phyloP scores from a whole-genome alignment of 495 filamentous ascomycete genomes.

The Lindgomyces ingoldianus region DNA sequence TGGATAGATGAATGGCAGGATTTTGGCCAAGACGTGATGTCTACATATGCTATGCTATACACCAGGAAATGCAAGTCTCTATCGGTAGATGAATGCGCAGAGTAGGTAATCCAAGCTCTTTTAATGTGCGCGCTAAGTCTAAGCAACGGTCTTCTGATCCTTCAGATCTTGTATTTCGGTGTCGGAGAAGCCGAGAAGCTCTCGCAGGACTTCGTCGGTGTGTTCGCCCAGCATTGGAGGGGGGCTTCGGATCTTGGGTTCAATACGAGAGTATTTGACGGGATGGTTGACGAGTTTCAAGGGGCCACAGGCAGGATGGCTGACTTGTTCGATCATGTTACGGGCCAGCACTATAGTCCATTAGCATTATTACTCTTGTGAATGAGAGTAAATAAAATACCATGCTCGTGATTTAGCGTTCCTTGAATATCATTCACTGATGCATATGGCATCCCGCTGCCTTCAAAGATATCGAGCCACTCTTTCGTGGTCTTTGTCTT shows the following conservation, averaged over 20 bases:
- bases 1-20: neutral
- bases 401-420: constrained; percentile 44
- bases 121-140: neutral
- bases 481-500: constrained; percentile 41
- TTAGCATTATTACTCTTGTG: neutral
- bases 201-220: constrained; percentile 41
- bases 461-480: constrained; percentile 42
- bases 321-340: constrained; percentile 42
- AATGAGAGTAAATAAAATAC: neutral
- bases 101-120: neutral
- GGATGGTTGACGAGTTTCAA: constrained; percentile 42
- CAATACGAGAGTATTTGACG: constrained; percentile 42
- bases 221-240: constrained; percentile 44
- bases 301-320: constrained; percentile 36
- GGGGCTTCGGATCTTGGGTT: constrained; percentile 34
- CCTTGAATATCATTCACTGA: constrained; percentile 44
- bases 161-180: constrained; percentile 35
- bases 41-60: neutral
- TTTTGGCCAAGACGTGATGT: neutral
- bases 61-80: constrained; percentile 2
- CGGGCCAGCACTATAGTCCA: constrained; percentile 27
- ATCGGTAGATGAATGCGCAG: neutral
- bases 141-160: constrained; percentile 24
- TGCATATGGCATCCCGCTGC: constrained; percentile 42
- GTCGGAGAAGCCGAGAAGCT: constrained; percentile 37